Conservation (phyloP, 208 protist species). For the Leishmania gerbilli region DNA sequence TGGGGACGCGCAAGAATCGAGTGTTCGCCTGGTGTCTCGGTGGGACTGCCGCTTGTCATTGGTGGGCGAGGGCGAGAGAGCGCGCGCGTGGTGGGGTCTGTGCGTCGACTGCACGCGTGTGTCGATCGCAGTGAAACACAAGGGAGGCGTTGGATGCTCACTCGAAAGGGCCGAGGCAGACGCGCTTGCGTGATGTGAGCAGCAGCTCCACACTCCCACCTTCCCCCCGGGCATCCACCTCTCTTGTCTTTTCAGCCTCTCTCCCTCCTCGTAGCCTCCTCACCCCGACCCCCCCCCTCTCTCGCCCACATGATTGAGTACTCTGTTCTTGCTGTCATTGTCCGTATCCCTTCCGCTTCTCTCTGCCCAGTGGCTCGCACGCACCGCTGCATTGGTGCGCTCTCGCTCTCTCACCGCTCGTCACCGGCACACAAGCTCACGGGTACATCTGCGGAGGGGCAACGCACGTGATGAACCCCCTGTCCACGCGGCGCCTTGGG, state of each 20-base stretch:
- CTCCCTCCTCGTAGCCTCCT: not conserved
- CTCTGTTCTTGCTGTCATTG: not conserved
- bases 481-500: conserved; percentile 46
- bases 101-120: not conserved
- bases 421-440: not conserved
- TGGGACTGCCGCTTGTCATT: not conserved
- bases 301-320: not conserved
- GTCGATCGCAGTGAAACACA: too few species aligned
- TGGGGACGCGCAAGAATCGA: not conserved
- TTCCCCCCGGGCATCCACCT: not conserved
- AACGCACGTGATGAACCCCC: conserved; percentile 26
- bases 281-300: not conserved
- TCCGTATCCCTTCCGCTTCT: not conserved
- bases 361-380: not conserved
- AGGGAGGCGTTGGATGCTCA: too few species aligned
- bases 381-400: not conserved
- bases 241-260: not conserved
- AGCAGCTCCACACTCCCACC: not conserved
- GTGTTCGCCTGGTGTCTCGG: not conserved
- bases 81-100: not conserved
- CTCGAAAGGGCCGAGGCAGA: not conserved
- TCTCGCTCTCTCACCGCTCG: not conserved
- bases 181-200: not conserved
- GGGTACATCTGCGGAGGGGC: not conserved
- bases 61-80: not conserved